phyloP scores from a whole-genome alignment of 805 yeast species.

The Danielia oregonensis region DNA sequence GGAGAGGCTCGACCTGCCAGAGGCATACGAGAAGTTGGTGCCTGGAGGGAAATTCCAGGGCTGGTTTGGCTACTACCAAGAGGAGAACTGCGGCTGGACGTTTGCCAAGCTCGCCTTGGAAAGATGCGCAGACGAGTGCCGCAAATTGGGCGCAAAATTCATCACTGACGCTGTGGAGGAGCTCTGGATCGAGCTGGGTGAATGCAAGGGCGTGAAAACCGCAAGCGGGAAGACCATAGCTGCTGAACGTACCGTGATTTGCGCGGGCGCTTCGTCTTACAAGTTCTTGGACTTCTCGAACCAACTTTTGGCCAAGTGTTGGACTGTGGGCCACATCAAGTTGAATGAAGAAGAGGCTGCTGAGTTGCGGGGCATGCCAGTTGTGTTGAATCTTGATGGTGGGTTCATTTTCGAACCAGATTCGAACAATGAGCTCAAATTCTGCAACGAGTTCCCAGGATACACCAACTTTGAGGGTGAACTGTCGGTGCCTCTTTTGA shows the following conservation, averaged over 20 bases:
- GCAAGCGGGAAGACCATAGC: slow-evolving; percentile 19
- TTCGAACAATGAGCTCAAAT: slow-evolving; percentile 27
- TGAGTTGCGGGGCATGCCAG: slow-evolving; percentile 29
- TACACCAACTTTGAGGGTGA: slow-evolving; percentile 21
- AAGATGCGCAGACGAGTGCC: slow-evolving; percentile 23
- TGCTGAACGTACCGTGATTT: slow-evolving; percentile 26
- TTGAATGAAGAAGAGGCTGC: slow-evolving; percentile 29
- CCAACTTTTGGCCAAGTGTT: slow-evolving; percentile 36
- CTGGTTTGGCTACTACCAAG: slow-evolving; percentile 31
- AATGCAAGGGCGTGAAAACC: slow-evolving; percentile 24
- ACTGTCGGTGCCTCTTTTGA: background rate
- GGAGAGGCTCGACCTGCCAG: background rate
- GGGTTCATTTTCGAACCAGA: slow-evolving; percentile 45
- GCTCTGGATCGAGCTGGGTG: slow-evolving; percentile 9
- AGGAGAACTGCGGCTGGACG: slow-evolving; percentile 34
- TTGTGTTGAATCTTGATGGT: slow-evolving; percentile 31
- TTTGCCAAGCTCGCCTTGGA: slow-evolving; percentile 29
- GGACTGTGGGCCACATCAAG: slow-evolving; percentile 40
- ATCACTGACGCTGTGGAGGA: slow-evolving; percentile 20
- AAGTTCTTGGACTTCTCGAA: slow-evolving; percentile 30
- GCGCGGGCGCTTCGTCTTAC: slow-evolving; percentile 39
- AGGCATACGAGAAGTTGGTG: background rate
- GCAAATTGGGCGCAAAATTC: slow-evolving; percentile 30
- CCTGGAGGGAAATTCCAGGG: slow-evolving; percentile 7
- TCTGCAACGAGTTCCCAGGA: slow-evolving; percentile 41